phyloP scores from a whole-genome alignment of 768 basidiomycete genomes.

The Boletus eberwhitei region DNA sequence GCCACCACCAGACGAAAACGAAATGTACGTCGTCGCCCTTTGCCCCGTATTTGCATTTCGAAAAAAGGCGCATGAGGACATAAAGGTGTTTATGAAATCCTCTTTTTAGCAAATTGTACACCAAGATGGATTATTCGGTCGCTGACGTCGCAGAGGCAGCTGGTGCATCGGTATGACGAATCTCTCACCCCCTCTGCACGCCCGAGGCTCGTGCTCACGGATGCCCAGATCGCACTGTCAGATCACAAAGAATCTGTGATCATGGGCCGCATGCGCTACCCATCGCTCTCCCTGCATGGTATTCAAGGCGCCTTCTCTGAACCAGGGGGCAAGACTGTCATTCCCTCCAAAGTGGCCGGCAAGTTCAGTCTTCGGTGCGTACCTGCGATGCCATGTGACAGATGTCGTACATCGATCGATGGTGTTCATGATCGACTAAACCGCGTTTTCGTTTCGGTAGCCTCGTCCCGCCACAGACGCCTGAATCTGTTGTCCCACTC shows the following conservation, averaged over 20 bases:
- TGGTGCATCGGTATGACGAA: slow-evolving; percentile 48
- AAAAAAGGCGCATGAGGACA: no score
- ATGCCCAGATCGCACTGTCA: slow-evolving; percentile 55
- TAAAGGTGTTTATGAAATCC: background rate
- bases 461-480: slow-evolving; percentile 84
- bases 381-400: background rate
- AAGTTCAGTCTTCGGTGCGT: slow-evolving; percentile 91
- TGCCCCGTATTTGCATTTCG: background rate
- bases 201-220: background rate
- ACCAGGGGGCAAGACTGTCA: slow-evolving; percentile 86
- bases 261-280: slow-evolving; percentile 92
- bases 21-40: slow-evolving; percentile 45
- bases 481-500: slow-evolving; percentile 66
- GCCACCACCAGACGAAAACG: slow-evolving; percentile 64
- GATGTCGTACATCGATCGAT: background rate
- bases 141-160: slow-evolving; percentile 72
- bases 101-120: slow-evolving; percentile 58
- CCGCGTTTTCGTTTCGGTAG: slow-evolving; percentile 29
- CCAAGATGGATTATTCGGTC: slow-evolving; percentile 66
- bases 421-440: background rate
- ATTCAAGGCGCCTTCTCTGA: slow-evolving; percentile 93
- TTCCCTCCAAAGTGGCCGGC: slow-evolving; percentile 82
- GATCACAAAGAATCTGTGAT: slow-evolving; percentile 74
- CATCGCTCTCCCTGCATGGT: slow-evolving; percentile 88
- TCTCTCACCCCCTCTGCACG: background rate